phyloP scores from a whole-genome alignment of 78 protist species.

The Dictyostelium capitatum region DNA sequence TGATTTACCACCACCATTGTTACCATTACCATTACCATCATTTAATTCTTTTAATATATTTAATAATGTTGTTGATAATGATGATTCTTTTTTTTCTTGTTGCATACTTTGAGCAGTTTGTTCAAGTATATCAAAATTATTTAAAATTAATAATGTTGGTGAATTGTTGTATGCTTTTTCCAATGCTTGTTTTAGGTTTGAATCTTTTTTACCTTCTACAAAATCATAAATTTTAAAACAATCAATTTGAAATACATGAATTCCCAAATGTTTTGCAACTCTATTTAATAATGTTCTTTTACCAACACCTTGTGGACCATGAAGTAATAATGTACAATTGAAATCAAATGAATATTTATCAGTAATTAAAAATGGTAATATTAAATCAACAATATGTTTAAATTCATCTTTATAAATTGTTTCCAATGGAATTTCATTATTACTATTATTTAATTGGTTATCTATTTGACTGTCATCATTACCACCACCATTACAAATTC shows the following conservation, averaged over 20 bases:
- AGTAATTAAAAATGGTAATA: conserved; percentile 14
- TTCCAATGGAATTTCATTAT: not conserved
- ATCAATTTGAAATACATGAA: conserved; percentile 53
- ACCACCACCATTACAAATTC: not conserved
- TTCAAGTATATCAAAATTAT: conserved; percentile 68
- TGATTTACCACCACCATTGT: not conserved
- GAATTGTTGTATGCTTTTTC: not conserved
- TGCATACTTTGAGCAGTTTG: conserved; percentile 49
- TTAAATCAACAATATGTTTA: conserved; percentile 17
- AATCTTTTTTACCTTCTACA: conserved; percentile 33
- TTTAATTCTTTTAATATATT: conserved; percentile 14
- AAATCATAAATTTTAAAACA: conserved; percentile 69
- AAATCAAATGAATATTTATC: conserved; percentile 18
- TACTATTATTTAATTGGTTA: not conserved
- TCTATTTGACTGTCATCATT: too few species aligned
- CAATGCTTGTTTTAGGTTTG: not conserved
- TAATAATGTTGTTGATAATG: conserved; percentile 22
- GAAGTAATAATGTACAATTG: conserved; percentile 26
- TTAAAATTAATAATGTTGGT: conserved; percentile 24
- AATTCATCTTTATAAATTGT: conserved; percentile 27
- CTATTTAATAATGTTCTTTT: conserved; percentile 51
- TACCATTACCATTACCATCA: not conserved
- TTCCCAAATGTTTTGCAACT: conserved; percentile 27
- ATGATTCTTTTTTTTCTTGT: conserved; percentile 74
- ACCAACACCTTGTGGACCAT: conserved; percentile 74